Evolutionary conservation across 78 protist genomes (phyloP).

Genomic region (Dictyostelium purpureum): DNA sequence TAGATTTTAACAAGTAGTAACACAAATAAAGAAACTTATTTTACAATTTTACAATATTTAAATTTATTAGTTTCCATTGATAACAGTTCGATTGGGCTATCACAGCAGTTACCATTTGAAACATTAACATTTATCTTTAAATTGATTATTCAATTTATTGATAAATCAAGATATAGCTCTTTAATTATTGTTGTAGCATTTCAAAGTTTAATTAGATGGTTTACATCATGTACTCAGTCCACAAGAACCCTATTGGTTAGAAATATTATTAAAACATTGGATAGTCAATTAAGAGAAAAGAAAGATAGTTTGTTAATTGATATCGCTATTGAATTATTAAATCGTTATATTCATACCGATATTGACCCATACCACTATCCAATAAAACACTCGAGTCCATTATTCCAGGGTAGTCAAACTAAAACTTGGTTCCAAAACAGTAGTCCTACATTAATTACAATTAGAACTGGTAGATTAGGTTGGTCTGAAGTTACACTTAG

Average conservation of each 20-base stretch:
- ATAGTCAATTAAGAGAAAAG: conserved; percentile 40
- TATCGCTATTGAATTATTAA: conserved; percentile 27
- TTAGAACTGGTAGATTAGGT: conserved; percentile 65
- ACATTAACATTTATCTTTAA: conserved; percentile 63
- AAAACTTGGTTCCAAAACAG: conserved; percentile 72
- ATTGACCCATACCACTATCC: conserved; percentile 75
- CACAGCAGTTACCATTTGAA: conserved; percentile 61
- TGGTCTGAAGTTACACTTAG: conserved; percentile 76
- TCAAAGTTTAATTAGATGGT: conserved; percentile 68
- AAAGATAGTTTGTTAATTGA: conserved; percentile 31
- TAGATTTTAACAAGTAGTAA: conserved; percentile 36
- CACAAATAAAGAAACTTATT: conserved; percentile 51
- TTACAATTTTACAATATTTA: conserved; percentile 58
- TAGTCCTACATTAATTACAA: conserved; percentile 36
- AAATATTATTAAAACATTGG: conserved; percentile 54
- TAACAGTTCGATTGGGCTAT: not conserved
- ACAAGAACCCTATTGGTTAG: conserved; percentile 40
- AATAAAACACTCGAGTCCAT: conserved; percentile 32
- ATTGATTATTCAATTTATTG: conserved; percentile 60
- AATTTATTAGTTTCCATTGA: conserved; percentile 40
- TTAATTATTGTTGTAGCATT: conserved; percentile 51
- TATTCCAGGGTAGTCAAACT: conserved; percentile 24
- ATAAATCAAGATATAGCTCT: conserved; percentile 39
- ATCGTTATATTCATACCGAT: conserved; percentile 65
- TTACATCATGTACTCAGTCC: conserved; percentile 23